Conservation (phyloP, 305 asterid species). For the Fraxinus latifolia region DNA sequence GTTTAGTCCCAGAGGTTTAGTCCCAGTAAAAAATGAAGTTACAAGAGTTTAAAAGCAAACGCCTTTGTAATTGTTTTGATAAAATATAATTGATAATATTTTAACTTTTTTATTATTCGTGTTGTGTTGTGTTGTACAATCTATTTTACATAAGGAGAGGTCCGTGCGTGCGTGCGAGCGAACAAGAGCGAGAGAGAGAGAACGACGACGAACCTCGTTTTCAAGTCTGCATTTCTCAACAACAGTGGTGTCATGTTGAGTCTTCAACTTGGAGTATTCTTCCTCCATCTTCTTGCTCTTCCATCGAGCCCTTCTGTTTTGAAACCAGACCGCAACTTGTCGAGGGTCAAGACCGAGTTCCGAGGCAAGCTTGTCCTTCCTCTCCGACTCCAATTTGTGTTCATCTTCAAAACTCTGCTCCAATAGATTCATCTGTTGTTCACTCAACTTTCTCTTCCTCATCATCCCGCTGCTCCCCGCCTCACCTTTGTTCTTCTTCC, state of each 20-base stretch:
- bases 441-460: conserved; percentile 47
- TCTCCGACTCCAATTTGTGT: conserved; percentile 46
- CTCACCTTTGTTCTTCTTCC: conserved; percentile 53
- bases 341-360: conserved; percentile 53
- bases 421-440: conserved; percentile 34
- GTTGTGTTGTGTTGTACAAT: not conserved
- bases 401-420: conserved; percentile 38
- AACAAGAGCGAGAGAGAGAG: not conserved
- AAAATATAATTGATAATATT: not conserved
- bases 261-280: conserved; percentile 37
- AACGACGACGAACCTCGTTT: conserved; percentile 12
- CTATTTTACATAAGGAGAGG: not conserved
- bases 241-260: conserved; percentile 42
- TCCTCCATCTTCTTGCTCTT: conserved; percentile 52
- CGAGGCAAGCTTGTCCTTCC: conserved; percentile 42
- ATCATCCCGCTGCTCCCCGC: conserved; percentile 18
- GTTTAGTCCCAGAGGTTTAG: too few species aligned
- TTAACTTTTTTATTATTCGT: not conserved
- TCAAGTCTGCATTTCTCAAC: conserved; percentile 62
- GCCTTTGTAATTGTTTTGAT: not conserved
- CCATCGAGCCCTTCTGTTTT: conserved; percentile 53
- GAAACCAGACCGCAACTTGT: conserved; percentile 59
- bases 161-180: not conserved
- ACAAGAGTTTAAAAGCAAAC: too few species aligned
- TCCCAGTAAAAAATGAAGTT: not conserved